Evolutionary conservation across 2,329 filamentous ascomycete genomes (phyloP).

Genomic region (Stachybotrys chartarum): DNA sequence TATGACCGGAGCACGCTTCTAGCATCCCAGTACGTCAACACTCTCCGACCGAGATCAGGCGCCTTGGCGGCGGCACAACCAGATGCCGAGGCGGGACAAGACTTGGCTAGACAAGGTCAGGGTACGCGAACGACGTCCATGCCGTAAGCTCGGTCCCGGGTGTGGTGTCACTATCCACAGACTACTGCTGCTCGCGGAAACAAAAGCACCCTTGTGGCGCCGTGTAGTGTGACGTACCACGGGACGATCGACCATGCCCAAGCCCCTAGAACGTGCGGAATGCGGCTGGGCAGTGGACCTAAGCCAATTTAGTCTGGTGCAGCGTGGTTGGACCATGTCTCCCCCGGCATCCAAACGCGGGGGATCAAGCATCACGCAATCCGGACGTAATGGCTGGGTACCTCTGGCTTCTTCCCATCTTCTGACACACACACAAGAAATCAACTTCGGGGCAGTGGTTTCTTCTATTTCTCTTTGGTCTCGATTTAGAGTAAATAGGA

Average conservation of each 20-base stretch:
- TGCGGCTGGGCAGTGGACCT: not conserved
- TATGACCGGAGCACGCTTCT: no score
- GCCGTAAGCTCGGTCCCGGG: no score
- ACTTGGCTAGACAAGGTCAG: not conserved
- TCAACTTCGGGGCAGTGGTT: no score
- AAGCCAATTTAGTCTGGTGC: not conserved
- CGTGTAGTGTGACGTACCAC: not conserved
- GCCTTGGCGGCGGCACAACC: not conserved
- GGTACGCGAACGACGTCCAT: not conserved
- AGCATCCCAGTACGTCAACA: no score
- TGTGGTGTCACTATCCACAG: no score
- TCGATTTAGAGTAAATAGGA: no score
- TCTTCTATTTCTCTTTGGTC: no score
- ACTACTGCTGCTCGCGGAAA: not conserved
- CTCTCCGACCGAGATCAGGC: not conserved
- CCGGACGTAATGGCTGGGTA: not conserved
- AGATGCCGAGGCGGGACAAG: not conserved
- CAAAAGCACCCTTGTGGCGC: not conserved
- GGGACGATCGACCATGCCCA: not conserved
- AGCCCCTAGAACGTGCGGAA: not conserved
- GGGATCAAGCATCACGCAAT: not conserved
- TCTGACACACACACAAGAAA: no score
- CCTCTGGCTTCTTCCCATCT: no score
- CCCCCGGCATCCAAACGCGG: not conserved
- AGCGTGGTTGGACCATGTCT: not conserved